A percentile compares a stretch with the other conserved stretches of the same genome.
These are phyloP conservation scores for Serendipita sp. DNA, from an alignment of 768 basidiomycete genomes.

Conservation along the genomic window DNA sequence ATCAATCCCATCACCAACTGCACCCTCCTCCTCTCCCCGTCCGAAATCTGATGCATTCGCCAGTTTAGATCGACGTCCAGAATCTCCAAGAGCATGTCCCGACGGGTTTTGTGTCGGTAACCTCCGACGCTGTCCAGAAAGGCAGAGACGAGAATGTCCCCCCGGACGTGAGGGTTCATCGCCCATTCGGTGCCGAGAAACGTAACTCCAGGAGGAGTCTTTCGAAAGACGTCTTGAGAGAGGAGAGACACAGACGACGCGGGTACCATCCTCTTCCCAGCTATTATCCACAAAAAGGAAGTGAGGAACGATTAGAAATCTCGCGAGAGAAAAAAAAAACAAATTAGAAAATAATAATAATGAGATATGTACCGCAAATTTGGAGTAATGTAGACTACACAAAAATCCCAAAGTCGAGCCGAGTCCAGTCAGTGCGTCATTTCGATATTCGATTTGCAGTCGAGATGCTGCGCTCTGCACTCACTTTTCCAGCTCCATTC, in stretches of 20 bases:
- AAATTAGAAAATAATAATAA: no score
- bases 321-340: constrained; percentile 29
- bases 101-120: constrained; percentile 76
- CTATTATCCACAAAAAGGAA: constrained; percentile 61
- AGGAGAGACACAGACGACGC: constrained; percentile 14
- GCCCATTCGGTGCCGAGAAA: constrained; percentile 96
- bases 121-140: constrained; percentile 98
- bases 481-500: constrained; percentile 60
- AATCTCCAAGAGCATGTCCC: constrained; percentile 76
- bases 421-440: background rate
- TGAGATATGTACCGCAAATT: constrained; percentile 33
- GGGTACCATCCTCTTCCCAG: background rate
- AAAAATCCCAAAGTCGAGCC: background rate
- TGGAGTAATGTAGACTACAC: constrained; percentile 85
- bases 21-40: constrained; percentile 84
- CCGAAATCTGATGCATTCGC: constrained; percentile 92
- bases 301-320: constrained; percentile 58
- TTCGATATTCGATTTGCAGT: constrained; percentile 31
- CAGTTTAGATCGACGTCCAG: constrained; percentile 91
- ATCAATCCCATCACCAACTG: constrained; percentile 95
- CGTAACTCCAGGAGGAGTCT: constrained; percentile 41
- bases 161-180: constrained; percentile 89
- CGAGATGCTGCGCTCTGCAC: background rate
- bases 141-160: constrained; percentile 80
- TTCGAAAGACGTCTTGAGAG: constrained; percentile 6